phyloP scores from a whole-genome alignment of 441 rosid species.

The Euphorbia schlechtendalii region DNA sequence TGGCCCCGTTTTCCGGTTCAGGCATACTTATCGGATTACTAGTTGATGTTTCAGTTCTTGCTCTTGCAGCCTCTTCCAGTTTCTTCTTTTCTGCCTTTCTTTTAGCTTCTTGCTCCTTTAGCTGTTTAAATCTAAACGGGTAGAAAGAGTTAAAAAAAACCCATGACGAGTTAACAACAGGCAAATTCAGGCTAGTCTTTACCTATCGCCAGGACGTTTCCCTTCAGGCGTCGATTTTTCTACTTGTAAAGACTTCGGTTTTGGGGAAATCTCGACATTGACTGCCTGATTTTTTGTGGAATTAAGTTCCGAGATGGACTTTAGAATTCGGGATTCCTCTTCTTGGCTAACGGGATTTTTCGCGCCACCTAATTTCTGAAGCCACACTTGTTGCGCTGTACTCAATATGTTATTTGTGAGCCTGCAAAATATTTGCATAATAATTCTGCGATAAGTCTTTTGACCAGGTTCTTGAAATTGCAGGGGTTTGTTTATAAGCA shows the following conservation, averaged over 20 bases:
- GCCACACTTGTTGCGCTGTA: conserved; percentile 90
- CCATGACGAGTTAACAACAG: background rate
- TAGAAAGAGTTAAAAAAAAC: conserved; percentile 17
- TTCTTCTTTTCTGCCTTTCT: conserved; percentile 57
- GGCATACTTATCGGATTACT: conserved; percentile 17
- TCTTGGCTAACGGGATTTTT: conserved; percentile 43
- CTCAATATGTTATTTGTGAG: conserved; percentile 86
- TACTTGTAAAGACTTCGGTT: conserved; percentile 22
- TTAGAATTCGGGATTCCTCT: conserved; percentile 35
- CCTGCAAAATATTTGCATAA: conserved; percentile 37
- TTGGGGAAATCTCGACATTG: conserved; percentile 28
- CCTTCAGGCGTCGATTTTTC: conserved; percentile 51
- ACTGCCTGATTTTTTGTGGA: conserved; percentile 26
- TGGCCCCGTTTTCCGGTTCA: conserved; percentile 23
- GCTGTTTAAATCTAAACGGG: conserved; percentile 55
- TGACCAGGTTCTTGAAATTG: background rate
- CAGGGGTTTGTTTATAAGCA: conserved; percentile 10
- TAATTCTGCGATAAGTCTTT: too few relatives aligned
- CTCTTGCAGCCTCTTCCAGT: conserved; percentile 37
- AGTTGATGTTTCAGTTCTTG: conserved; percentile 26
- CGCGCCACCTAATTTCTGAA: conserved; percentile 85
- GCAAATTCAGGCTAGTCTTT: background rate
- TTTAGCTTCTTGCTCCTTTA: conserved; percentile 82
- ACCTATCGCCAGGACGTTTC: conserved; percentile 75
- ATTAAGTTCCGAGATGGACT: conserved; percentile 33